Evolutionary conservation across 2,329 filamentous ascomycete species (phyloP).

Genomic region (Exophiala aquamarina): DNA sequence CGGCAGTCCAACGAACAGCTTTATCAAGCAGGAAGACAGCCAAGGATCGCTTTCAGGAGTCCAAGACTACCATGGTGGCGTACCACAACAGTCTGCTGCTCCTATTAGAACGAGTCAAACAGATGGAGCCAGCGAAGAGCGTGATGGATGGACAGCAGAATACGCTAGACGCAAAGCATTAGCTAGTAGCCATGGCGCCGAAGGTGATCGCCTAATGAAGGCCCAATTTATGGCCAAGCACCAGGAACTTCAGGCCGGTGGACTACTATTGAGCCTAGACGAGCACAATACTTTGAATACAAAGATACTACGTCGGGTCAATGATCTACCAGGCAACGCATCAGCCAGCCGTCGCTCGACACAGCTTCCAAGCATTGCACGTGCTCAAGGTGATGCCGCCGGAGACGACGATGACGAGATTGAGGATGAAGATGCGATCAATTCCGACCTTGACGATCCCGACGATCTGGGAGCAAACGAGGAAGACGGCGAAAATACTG

Average conservation of each 20-base stretch:
- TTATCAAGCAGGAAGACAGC: conserved; percentile 28
- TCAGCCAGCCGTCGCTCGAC: conserved; percentile 2
- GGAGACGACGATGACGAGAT: conserved; percentile 56
- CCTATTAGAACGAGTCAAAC: conserved; percentile 60
- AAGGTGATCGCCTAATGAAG: conserved; percentile 41
- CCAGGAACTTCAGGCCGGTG: conserved; percentile 45
- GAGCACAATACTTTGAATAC: conserved; percentile 37
- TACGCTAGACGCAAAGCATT: conserved; percentile 44
- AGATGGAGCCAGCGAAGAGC: conserved; percentile 68
- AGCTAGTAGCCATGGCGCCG: conserved; percentile 35
- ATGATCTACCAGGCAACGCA: conserved; percentile 15
- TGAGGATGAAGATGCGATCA: conserved; percentile 91
- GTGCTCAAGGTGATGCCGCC: conserved; percentile 57
- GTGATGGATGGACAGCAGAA: conserved; percentile 54
- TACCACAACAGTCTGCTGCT: conserved; percentile 31
- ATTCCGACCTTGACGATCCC: conserved; percentile 93
- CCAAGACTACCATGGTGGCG: conserved; percentile 15
- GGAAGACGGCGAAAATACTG: conserved; percentile 79
- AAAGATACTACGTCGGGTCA: conserved; percentile 39
- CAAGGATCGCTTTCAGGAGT: conserved; percentile 10
- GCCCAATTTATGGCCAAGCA: conserved; percentile 43
- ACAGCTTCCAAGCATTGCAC: conserved; percentile 21
- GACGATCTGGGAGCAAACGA: conserved; percentile 88
- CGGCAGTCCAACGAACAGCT: conserved; percentile 42
- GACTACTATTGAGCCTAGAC: conserved; percentile 44